A percentile compares a stretch with the other conserved stretches of the same genome.
These are phyloP conservation scores for Escallonia herrerae DNA, from an alignment of 129 eudicot species.

Conservation along the genomic window DNA sequence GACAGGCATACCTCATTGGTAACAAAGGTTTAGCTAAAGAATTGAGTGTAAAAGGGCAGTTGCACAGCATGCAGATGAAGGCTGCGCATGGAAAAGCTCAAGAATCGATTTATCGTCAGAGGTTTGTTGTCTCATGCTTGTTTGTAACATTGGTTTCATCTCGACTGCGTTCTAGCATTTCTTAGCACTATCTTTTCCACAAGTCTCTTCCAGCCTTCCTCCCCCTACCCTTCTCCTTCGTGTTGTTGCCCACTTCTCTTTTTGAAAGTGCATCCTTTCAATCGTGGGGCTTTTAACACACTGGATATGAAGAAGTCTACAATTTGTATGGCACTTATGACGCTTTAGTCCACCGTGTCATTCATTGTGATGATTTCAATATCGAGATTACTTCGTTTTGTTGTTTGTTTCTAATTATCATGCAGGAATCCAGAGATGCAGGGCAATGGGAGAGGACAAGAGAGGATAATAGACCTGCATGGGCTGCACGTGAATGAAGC, in stretches of 20 bases:
- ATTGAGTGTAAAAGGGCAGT: conserved; percentile 77
- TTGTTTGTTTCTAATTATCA: background rate
- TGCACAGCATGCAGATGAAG: conserved; percentile 91
- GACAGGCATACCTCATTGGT: conserved; percentile 76
- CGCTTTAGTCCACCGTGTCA: background rate
- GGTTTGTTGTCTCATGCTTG: conserved; percentile 33
- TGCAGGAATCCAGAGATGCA: conserved; percentile 67
- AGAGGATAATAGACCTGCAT: conserved; percentile 74
- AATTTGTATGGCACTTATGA: background rate
- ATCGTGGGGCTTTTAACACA: too few relatives aligned
- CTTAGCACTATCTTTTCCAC: too few relatives aligned
- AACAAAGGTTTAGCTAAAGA: conserved; percentile 90
- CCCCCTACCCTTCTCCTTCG: too few relatives aligned
- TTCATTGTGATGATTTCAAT: background rate
- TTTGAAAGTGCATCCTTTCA: too few relatives aligned
- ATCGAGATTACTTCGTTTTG: background rate
- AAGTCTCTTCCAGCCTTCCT: too few relatives aligned
- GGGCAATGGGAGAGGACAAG: conserved; percentile 55
- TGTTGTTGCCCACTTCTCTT: background rate
- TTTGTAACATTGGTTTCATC: background rate
- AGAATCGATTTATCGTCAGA: conserved; percentile 81
- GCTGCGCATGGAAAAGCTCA: conserved; percentile 91
- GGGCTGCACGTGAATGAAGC: conserved; percentile 89
- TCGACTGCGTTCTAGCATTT: background rate
- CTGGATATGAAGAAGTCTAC: background rate